phyloP scores from a whole-genome alignment of 352 stramenopile genomes.

The Hyaloperonospora brassicae region DNA sequence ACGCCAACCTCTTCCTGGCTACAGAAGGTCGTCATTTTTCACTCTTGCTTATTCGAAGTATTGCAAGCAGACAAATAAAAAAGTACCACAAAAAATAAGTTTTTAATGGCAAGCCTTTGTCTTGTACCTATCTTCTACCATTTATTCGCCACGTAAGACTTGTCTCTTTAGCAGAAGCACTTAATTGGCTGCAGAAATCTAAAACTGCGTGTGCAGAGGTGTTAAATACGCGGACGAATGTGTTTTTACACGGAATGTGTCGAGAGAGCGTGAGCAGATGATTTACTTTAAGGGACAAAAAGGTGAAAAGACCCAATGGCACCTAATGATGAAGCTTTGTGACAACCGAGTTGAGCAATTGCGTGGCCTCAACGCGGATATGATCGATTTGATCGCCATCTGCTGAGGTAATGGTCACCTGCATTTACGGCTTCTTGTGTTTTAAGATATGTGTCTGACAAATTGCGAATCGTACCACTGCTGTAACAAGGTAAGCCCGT shows the following conservation, averaged over 20 bases:
- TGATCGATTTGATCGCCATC: too few relatives aligned
- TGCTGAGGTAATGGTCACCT: too few relatives aligned
- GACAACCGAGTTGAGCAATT: slow-evolving; percentile 35
- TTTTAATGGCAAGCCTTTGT: background rate
- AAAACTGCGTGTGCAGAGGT: background rate
- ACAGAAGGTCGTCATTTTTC: slow-evolving; percentile 50
- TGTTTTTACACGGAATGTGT: background rate
- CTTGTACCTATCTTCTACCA: background rate
- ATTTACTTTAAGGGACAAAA: too few relatives aligned
- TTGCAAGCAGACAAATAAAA: background rate
- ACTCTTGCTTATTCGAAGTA: slow-evolving; percentile 69
- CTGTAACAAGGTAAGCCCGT: too few relatives aligned
- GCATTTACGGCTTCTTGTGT: too few relatives aligned
- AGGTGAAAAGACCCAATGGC: background rate
- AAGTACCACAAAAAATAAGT: background rate
- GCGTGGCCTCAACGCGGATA: slow-evolving; percentile 29
- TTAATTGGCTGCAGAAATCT: background rate
- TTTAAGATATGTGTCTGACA: too few relatives aligned
- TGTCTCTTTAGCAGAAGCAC: background rate
- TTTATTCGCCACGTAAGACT: too few relatives aligned
- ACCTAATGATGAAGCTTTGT: slow-evolving; percentile 51
- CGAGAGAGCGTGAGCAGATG: too few relatives aligned
- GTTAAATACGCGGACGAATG: background rate
- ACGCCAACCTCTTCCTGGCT: too few relatives aligned
- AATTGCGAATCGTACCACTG: too few relatives aligned